Base-by-base conservation (phyloP, 139 green algal species). In the Zygnema circumcarinatum region DNA sequence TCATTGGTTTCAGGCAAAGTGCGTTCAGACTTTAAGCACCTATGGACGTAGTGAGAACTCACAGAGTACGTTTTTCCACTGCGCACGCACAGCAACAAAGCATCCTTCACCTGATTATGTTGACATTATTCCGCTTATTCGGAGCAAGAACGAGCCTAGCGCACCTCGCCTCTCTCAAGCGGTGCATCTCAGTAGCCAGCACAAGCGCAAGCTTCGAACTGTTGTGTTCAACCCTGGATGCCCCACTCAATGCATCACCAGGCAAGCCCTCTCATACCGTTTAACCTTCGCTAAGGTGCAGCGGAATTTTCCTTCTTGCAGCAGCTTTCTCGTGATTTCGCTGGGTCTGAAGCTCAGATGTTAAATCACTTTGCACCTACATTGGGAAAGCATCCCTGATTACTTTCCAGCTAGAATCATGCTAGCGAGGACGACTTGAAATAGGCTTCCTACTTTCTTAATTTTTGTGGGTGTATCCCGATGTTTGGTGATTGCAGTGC, bases 181-280 rank as follows among this genome's bases (percentile, higher is more conserved):
- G 52, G 52, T 79, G 0, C 81, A 84, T 47, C 7, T 87, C 22
- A 38, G 22, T 35, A 87, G 81, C 40, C 39, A 88, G 29, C 74
- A 88, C 74, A 39, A 72, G 25, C 74, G 74, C 39, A 88, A 88
- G 3, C 31, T 87, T 56, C 76, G 74, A 35, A 56, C 83, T 3
- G 29, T 88, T 11, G 75, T 82, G 3, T 31, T 88, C 74, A 88
- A 80, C 32, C 83, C 75, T 33, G 38, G 29, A 36, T 39, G 84
- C 40, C 40, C 75, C 83, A 31, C 36, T n/a, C 40, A 85, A 16
- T 88, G 83, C 42, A 76, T 69, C 36, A 81, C 67, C 80, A 86
- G 76, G 76, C 52, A 62, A 1, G 76, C 39, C 11, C 36, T 75
- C 33, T 67, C n/a, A 22, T 81, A 32, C 74, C 47, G 68, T 76